phyloP scores from a whole-genome alignment of 169 alveolate genomes.

The Amoebophrya sp. region DNA sequence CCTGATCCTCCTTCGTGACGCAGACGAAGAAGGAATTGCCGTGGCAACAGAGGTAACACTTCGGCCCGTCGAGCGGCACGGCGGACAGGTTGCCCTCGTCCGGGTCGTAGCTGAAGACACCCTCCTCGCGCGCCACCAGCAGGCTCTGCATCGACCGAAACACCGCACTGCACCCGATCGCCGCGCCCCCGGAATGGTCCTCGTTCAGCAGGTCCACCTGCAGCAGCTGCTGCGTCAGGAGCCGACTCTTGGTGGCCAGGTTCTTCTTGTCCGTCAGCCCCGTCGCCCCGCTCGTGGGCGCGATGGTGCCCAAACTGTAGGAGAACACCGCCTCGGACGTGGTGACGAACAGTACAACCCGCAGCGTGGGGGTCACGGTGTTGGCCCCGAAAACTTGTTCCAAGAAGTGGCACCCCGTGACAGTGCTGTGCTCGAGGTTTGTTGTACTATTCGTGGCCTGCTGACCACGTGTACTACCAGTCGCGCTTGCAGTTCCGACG shows the following conservation, averaged over 20 bases:
- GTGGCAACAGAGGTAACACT: neutral
- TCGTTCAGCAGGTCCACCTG: neutral
- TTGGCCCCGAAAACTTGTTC: neutral
- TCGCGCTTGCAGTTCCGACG: neutral
- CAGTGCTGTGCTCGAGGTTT: neutral
- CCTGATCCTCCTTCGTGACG: neutral
- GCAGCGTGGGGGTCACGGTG: neutral
- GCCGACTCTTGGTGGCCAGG: neutral
- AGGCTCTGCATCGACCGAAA: neutral
- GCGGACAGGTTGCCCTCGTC: conserved; percentile 16
- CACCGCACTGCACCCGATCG: neutral
- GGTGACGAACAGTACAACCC: neutral
- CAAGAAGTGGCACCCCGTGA: neutral
- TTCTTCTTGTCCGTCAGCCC: neutral
- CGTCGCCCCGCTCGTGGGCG: neutral
- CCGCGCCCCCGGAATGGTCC: conserved; percentile 12
- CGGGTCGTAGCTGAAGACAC: neutral
- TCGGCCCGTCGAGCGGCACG: neutral
- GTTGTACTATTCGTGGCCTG: neutral
- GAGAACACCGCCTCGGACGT: neutral
- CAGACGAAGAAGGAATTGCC: neutral
- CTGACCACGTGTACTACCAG: neutral
- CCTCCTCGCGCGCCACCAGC: neutral
- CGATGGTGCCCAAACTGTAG: neutral
- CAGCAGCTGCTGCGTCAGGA: too few species aligned